A percentile compares a stretch with the other conserved stretches of the same genome.
Evolutionary conservation across 1,139 yeast genomes (phyloP).

Genomic region (Candida neerlandica): DNA sequence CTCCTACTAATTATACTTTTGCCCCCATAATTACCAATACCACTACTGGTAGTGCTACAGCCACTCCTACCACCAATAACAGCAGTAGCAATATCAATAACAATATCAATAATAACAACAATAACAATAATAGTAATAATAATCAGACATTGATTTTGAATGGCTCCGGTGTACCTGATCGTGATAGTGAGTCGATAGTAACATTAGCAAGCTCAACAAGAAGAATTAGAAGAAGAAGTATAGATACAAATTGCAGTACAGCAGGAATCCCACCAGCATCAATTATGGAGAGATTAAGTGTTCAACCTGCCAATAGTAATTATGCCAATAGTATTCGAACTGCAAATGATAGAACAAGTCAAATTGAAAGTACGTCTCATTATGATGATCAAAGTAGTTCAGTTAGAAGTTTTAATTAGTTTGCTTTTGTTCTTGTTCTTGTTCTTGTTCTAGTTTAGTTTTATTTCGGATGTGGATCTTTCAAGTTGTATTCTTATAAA

Average conservation of each 20-base stretch:
- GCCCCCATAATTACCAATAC: conserved; percentile 3
- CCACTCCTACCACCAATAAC: conserved; percentile 11
- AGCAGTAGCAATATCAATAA: conserved; percentile 2
- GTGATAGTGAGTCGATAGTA: conserved; percentile 56
- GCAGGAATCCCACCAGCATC: conserved; percentile 69
- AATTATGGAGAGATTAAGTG: conserved; percentile 53
- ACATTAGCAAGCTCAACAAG: conserved; percentile 58
- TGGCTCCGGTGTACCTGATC: conserved; percentile 22
- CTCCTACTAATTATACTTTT: conserved; percentile 14
- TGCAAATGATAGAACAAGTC: conserved; percentile 22
- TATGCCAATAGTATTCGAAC: conserved; percentile 30
- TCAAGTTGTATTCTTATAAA: too few species aligned
- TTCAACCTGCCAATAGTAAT: conserved; percentile 32
- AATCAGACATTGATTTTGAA: conserved; percentile 8
- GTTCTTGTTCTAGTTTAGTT: neutral
- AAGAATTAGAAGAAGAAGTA: conserved; percentile 50
- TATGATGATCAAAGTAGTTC: conserved; percentile 17
- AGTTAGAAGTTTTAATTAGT: conserved; percentile 11
- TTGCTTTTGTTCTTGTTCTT: neutral
- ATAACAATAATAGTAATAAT: conserved; percentile 1
- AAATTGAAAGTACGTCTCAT: conserved; percentile 16
- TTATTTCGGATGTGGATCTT: too few species aligned
- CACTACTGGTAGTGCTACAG: neutral
- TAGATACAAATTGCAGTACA: conserved; percentile 62
- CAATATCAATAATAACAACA: conserved; percentile 4